These are phyloP conservation scores for Solanum hybrid DNA, from an alignment of 305 asterid species.

Conservation along the genomic window DNA sequence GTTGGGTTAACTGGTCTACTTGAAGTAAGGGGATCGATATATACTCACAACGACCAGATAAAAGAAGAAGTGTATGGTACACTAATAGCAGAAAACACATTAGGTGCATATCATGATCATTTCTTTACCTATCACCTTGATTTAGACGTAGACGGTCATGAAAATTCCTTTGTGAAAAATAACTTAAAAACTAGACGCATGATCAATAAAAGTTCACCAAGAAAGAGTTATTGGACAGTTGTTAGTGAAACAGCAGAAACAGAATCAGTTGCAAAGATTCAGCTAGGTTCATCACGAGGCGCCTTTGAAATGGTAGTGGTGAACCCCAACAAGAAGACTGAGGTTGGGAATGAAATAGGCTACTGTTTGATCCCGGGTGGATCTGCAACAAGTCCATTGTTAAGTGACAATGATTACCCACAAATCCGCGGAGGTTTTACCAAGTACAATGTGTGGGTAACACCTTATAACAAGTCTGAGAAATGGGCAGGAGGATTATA, in stretches of 20 bases:
- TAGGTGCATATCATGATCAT: conserved; percentile 53
- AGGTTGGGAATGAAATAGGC: conserved; percentile 16
- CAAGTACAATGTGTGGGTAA: conserved; percentile 28
- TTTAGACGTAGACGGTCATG: conserved; percentile 44
- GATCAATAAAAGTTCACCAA: background rate
- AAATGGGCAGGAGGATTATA: conserved; percentile 47
- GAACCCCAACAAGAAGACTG: too few species aligned
- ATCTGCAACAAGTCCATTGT: conserved; percentile 2
- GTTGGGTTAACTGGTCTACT: conserved; percentile 56
- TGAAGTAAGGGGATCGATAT: conserved; percentile 40
- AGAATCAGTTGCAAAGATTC: too few species aligned
- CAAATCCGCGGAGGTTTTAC: conserved; percentile 45
- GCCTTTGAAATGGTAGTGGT: too few species aligned
- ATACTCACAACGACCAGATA: conserved; percentile 45
- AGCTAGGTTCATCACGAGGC: too few species aligned
- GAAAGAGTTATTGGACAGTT: too few species aligned
- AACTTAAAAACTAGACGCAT: conserved; percentile 19
- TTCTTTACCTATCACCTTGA: conserved; percentile 52
- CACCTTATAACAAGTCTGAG: conserved; percentile 39
- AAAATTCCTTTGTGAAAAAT: conserved; percentile 41
- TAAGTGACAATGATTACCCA: conserved; percentile 30
- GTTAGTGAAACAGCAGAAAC: too few species aligned
- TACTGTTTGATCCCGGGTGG: conserved; percentile 45
- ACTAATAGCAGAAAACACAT: conserved; percentile 40
- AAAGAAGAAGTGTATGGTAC: conserved; percentile 51